These are phyloP conservation scores for Plicaturopsis crispa DNA, from an alignment of 768 basidiomycete genomes.

Conservation along the genomic window DNA sequence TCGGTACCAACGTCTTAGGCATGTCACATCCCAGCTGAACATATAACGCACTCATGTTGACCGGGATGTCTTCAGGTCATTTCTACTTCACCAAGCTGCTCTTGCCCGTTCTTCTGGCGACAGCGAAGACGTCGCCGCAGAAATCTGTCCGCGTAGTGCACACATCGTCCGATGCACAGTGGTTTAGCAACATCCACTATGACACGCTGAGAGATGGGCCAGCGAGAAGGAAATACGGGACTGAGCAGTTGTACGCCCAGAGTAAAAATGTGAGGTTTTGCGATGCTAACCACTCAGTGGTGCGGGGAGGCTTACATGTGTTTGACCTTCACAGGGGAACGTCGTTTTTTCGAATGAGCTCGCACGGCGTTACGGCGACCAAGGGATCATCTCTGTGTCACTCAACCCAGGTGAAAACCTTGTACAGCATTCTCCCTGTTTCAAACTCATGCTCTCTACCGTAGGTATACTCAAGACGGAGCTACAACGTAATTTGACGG, in stretches of 20 bases:
- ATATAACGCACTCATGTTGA: not conserved
- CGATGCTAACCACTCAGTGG: no score
- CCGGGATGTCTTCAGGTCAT: slow-evolving; percentile 10
- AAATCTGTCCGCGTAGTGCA: slow-evolving; percentile 27
- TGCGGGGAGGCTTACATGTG: no score
- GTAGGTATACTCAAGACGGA: slow-evolving; percentile 3
- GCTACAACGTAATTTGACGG: slow-evolving; percentile 11
- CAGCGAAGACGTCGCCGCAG: slow-evolving; percentile 9
- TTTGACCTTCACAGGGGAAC: slow-evolving; percentile 24
- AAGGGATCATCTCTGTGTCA: slow-evolving; percentile 34
- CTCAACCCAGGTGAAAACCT: slow-evolving; percentile 25
- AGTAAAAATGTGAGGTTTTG: slow-evolving; percentile 18
- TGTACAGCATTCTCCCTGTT: not conserved
- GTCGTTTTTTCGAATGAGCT: slow-evolving; percentile 35
- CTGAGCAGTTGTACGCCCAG: slow-evolving; percentile 9
- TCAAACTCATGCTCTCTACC: no score
- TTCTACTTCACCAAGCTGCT: slow-evolving; percentile 21
- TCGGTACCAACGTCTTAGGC: slow-evolving; percentile 16
- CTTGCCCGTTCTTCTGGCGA: slow-evolving; percentile 18
- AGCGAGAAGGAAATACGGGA: slow-evolving; percentile 12
- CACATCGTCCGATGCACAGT: slow-evolving; percentile 15
- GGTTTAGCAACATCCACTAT: slow-evolving; percentile 15
- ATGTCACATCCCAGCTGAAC: no score
- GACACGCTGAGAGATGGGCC: slow-evolving; percentile 17
- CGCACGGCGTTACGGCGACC: slow-evolving; percentile 31